These are phyloP conservation scores for Heliocybe sulcata DNA, from an alignment of 1,284 basidiomycete genomes.

Conservation along the genomic window DNA sequence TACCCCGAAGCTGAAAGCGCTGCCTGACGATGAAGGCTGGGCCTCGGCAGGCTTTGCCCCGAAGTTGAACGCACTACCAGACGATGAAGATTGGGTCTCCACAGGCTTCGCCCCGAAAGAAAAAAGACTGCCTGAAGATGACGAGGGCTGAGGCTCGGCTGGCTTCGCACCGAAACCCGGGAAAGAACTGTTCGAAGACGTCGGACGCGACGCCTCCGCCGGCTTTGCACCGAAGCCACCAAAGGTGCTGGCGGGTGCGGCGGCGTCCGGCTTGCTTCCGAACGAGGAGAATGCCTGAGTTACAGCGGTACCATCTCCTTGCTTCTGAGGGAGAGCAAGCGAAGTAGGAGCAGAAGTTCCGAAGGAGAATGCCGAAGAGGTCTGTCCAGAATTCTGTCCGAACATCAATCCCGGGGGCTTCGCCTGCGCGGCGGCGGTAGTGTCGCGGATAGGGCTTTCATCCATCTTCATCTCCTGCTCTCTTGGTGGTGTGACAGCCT, in stretches of 20 bases:
- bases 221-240: neutral
- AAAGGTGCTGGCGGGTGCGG: neutral
- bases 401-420: neutral
- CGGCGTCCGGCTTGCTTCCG: slow-evolving; percentile 4
- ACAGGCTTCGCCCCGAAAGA: neutral
- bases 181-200: too few species aligned
- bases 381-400: slow-evolving; percentile 6
- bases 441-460: slow-evolving; percentile 57
- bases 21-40: neutral
- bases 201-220: too few species aligned
- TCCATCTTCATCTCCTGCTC: slow-evolving; percentile 62
- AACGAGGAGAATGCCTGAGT: slow-evolving; percentile 6
- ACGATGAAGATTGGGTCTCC: neutral
- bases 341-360: slow-evolving; percentile 5
- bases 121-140: neutral
- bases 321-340: neutral
- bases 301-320: neutral
- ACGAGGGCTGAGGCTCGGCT: neutral
- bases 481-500: slow-evolving; percentile 49
- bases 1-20: neutral
- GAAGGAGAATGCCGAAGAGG: slow-evolving; percentile 7
- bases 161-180: neutral
- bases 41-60: neutral
- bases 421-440: neutral
- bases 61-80: neutral